Evolutionary conservation across 2,329 filamentous ascomycete species (phyloP).

Genomic region (Botrytis porri): DNA sequence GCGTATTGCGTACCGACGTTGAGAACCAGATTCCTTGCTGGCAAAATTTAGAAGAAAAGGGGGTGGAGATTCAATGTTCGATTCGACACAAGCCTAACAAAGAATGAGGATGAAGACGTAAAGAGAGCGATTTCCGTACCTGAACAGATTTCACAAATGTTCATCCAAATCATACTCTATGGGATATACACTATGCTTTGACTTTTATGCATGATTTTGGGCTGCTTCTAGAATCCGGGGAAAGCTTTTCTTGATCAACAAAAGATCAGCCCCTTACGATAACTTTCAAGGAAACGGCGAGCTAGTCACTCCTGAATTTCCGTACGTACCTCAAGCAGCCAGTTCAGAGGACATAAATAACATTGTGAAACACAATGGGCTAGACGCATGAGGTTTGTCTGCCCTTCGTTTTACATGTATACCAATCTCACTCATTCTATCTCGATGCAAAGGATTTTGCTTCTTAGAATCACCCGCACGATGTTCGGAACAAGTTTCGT

Average conservation of each 20-base stretch:
- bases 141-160: neutral
- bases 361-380: neutral
- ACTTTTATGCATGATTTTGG: neutral
- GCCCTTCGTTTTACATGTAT: neutral
- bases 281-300: neutral
- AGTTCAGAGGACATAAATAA: neutral
- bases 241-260: neutral
- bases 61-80: neutral
- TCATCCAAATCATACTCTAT: neutral
- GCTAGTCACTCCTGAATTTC: neutral
- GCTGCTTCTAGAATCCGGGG: neutral
- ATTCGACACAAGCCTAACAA: neutral
- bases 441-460: neutral
- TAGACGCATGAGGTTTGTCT: neutral
- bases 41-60: slow-evolving; percentile 2
- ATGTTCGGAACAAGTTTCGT: neutral
- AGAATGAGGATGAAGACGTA: neutral
- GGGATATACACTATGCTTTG: neutral
- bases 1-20: neutral
- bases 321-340: neutral
- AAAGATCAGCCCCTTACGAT: too few species aligned
- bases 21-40: neutral
- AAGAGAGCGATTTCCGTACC: neutral
- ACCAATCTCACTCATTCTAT: neutral
- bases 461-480: neutral